phyloP scores from a whole-genome alignment of 1,284 basidiomycete genomes.

The Ustilago bromivora region DNA sequence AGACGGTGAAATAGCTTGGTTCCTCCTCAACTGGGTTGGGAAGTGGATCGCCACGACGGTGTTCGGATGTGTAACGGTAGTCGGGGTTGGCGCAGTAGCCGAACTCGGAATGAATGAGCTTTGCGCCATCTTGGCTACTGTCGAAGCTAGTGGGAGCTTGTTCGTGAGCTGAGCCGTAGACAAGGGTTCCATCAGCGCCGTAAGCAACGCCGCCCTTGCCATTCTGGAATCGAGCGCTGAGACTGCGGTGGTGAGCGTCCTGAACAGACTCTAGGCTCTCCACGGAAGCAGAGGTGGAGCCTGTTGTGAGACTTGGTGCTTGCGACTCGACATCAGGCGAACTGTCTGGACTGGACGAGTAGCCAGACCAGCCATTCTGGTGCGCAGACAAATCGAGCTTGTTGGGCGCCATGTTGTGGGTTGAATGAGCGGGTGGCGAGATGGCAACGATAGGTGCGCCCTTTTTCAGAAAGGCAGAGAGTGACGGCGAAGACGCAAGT shows the following conservation, averaged over 20 bases:
- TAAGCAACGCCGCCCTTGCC: slow-evolving; percentile 22
- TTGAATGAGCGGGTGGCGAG: slow-evolving; percentile 26
- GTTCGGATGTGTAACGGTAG: slow-evolving; percentile 78
- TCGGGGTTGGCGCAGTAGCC: slow-evolving; percentile 82
- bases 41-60: slow-evolving; percentile 69
- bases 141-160: slow-evolving; percentile 50
- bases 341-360: slow-evolving; percentile 33
- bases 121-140: slow-evolving; percentile 52
- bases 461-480: slow-evolving; percentile 48
- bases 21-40: slow-evolving; percentile 73
- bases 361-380: slow-evolving; percentile 24
- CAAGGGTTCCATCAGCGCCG: slow-evolving; percentile 18
- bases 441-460: slow-evolving; percentile 52
- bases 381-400: slow-evolving; percentile 17
- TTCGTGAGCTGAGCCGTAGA: slow-evolving; percentile 16
- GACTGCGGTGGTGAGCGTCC: slow-evolving; percentile 48
- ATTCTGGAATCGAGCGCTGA: slow-evolving; percentile 23
- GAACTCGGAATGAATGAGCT: slow-evolving; percentile 79
- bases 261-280: slow-evolving; percentile 58
- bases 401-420: slow-evolving; percentile 31
- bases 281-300: slow-evolving; percentile 59
- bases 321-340: slow-evolving; percentile 48
- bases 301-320: slow-evolving; percentile 62
- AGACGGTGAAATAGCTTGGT: slow-evolving; percentile 88
- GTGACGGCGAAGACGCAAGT: slow-evolving; percentile 32